Evolutionary conservation across 306 rosid species (phyloP).

Genomic region (Carpinus viminea): DNA sequence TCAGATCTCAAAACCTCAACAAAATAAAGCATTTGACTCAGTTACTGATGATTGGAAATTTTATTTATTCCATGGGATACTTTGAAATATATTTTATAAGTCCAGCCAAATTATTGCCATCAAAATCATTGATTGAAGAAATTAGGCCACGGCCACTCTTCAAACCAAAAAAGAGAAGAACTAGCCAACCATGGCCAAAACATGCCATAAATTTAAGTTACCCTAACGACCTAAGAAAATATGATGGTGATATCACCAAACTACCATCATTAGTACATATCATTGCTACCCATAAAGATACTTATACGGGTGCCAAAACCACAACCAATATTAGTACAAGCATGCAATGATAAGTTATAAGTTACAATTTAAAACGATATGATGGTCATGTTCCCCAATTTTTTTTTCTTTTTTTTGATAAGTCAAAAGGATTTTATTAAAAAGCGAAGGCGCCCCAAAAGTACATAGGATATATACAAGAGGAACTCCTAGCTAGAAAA

Average conservation of each 20-base stretch:
- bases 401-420: no score
- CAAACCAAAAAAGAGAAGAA: background rate
- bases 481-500: no score
- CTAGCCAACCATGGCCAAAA: background rate
- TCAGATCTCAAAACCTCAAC: background rate
- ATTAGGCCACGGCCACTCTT: background rate
- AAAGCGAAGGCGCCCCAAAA: no score
- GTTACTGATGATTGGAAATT: background rate
- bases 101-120: background rate
- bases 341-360: background rate
- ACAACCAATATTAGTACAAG: background rate
- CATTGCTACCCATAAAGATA: background rate
- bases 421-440: no score
- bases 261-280: background rate
- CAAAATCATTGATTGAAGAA: background rate
- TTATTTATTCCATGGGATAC: background rate
- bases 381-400: background rate
- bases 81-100: background rate
- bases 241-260: constrained; percentile 1
- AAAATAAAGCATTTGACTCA: background rate
- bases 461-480: no score
- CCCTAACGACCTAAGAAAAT: background rate
- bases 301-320: background rate
- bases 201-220: background rate
- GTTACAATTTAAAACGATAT: background rate